These are phyloP conservation scores for Boletus reticulatus DNA, from an alignment of 768 basidiomycete genomes.

Conservation along the genomic window DNA sequence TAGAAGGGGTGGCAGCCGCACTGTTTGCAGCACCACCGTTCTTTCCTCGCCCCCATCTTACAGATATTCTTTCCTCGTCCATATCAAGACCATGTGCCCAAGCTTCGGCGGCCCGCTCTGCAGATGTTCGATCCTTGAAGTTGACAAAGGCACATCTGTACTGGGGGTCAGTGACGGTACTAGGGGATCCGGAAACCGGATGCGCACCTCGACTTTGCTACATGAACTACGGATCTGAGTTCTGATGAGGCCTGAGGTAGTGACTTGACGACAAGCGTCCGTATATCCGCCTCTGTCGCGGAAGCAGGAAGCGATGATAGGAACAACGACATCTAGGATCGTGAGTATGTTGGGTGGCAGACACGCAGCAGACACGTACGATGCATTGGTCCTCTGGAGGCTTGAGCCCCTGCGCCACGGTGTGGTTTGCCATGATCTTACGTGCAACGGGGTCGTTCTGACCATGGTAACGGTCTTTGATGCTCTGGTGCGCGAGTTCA, in stretches of 20 bases:
- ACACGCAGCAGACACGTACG: constrained; percentile 46
- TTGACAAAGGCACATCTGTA: constrained; percentile 92
- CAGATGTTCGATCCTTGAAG: constrained; percentile 78
- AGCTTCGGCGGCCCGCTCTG: constrained; percentile 84
- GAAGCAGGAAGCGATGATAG: constrained; percentile 69
- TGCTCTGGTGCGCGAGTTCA: constrained; percentile 86
- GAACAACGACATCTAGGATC: constrained; percentile 76
- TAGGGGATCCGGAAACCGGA: neutral
- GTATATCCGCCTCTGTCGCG: constrained; percentile 72
- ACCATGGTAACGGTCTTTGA: constrained; percentile 93
- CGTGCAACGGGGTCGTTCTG: constrained; percentile 90
- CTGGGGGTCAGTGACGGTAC: neutral
- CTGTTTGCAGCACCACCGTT: constrained; percentile 35
- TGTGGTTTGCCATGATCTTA: constrained; percentile 81
- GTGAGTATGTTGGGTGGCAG: constrained; percentile 1
- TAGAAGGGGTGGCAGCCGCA: constrained; percentile 16
- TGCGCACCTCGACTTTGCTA: constrained; percentile 72
- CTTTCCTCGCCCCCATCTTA: constrained; percentile 89
- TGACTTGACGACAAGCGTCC: constrained; percentile 66
- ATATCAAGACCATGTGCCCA: constrained; percentile 92
- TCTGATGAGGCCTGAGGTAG: constrained; percentile 62
- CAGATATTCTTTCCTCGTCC: constrained; percentile 65
- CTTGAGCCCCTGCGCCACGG: constrained; percentile 77
- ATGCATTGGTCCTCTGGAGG: constrained; percentile 87
- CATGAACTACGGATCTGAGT: constrained; percentile 82